Evolutionary conservation across 805 yeast genomes (phyloP).

Genomic region (Saccharomyces kudriavzevii): DNA sequence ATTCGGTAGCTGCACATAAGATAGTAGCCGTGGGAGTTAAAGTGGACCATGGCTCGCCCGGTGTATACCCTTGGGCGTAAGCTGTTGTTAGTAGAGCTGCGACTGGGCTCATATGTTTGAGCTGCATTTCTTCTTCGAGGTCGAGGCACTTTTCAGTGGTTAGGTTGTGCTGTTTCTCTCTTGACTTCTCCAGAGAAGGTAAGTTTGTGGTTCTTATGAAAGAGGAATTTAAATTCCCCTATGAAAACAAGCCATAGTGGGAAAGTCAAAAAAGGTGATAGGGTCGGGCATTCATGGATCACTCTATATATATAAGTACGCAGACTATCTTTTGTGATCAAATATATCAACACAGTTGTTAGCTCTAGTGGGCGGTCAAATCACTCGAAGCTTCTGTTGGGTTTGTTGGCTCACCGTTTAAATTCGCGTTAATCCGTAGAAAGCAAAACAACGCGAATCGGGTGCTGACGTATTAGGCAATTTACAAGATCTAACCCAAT

Average conservation of each 20-base stretch:
- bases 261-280: not conserved
- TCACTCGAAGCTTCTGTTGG: not conserved
- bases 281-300: not conserved
- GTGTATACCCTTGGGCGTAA: slow-evolving; percentile 49
- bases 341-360: not conserved
- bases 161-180: not conserved
- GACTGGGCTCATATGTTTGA: slow-evolving; percentile 18
- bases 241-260: not conserved
- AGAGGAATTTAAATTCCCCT: not conserved
- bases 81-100: slow-evolving; percentile 40
- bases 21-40: slow-evolving; percentile 55
- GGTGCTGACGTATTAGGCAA: not conserved
- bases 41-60: slow-evolving; percentile 60
- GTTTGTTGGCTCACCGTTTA: not conserved
- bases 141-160: not conserved
- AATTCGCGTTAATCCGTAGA: not conserved
- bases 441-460: not conserved
- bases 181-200: no score
- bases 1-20: slow-evolving; percentile 49
- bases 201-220: no score
- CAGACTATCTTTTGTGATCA: not conserved
- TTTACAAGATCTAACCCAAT: not conserved
- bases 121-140: slow-evolving; percentile 10
- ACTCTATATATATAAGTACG: not conserved
- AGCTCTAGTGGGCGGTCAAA: not conserved